Evolutionary conservation across 495 filamentous ascomycete species (phyloP), one percentile per base, ranked within the genome.

Genomic region (Clohesyomyces aquaticus): DNA sequence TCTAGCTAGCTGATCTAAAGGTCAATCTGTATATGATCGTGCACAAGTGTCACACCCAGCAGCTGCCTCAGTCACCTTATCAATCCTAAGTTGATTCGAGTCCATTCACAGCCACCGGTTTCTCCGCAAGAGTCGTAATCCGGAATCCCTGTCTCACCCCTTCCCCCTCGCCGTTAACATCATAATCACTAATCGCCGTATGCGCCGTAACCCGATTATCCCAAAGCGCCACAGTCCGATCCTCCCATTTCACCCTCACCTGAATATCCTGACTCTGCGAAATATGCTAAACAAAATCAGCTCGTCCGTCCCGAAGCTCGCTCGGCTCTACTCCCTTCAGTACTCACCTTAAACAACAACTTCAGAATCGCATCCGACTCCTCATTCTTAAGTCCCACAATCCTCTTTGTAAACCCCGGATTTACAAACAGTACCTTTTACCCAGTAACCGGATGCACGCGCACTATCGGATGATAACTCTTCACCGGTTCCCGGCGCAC

Each of bases 141-240:
- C 79, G 73, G 60, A 81, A 77, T 1, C 79, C 79, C 65, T 81
- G 79, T 26, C 67, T 51, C 22, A 66, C 54, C 6, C 79, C 80
- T 63, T 81, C 80, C 51, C 74, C 73, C 45, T 74, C 73, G 46
- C 77, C 73, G 43, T 74, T 70, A 12, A 79, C 77, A 61, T 82
- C 77, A 55, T 80, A 83, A 59, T 83, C 80, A 2, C 75, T 78
- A 46, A 82, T 81, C 12, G 80, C 80, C n/a, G 80, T 81, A 62
- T 83, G 81, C 3, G 78, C 78, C 1, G 81, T 83, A 54, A 71
- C 66, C 10, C 66, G 12, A 35, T 69, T 69, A 35, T 68, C 65
- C 65, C 65, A 69, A 21, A 69, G 21, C 1, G 56, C 61, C 0
- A 69, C 66, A 8, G 66, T 69, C 9, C 62, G 47, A 23, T 59